phyloP scores from a whole-genome alignment of 805 yeast genomes.

The Candida corydali region DNA sequence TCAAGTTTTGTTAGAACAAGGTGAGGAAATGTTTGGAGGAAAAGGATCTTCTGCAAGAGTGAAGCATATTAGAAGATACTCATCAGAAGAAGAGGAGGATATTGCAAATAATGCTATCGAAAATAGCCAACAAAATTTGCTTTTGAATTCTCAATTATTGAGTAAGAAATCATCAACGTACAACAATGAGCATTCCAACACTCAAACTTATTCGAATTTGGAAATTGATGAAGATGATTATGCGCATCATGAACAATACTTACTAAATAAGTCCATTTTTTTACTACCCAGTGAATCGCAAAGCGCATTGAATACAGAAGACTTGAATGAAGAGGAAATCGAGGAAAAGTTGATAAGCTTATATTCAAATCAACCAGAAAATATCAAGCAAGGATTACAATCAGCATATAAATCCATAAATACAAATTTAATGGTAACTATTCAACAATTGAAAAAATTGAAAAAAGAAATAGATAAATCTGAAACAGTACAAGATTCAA shows the following conservation, averaged over 20 bases:
- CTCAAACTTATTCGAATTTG: slow-evolving; percentile 26
- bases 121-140: background rate
- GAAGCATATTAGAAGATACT: slow-evolving; percentile 4
- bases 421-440: slow-evolving; percentile 61
- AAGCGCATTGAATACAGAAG: slow-evolving; percentile 8
- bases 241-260: slow-evolving; percentile 12
- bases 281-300: slow-evolving; percentile 11
- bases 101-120: background rate
- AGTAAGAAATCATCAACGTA: slow-evolving; percentile 1
- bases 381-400: slow-evolving; percentile 64
- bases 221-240: slow-evolving; percentile 29
- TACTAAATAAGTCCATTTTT: slow-evolving; percentile 21
- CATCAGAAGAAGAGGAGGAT: slow-evolving; percentile 6
- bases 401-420: slow-evolving; percentile 75
- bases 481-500: slow-evolving; percentile 62
- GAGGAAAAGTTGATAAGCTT: slow-evolving; percentile 52
- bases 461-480: slow-evolving; percentile 60
- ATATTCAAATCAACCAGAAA: slow-evolving; percentile 80
- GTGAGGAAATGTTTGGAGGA: slow-evolving; percentile 79
- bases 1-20: slow-evolving; percentile 71
- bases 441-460: slow-evolving; percentile 56
- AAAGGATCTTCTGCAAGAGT: slow-evolving; percentile 37
- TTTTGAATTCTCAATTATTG: slow-evolving; percentile 8
- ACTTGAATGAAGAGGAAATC: slow-evolving; percentile 22
- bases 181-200: slow-evolving; percentile 14